A percentile compares a stretch with the other conserved stretches of the same genome.
phyloP scores from a whole-genome alignment of 2,329 filamentous ascomycete genomes.

The Aspergillus persii region DNA sequence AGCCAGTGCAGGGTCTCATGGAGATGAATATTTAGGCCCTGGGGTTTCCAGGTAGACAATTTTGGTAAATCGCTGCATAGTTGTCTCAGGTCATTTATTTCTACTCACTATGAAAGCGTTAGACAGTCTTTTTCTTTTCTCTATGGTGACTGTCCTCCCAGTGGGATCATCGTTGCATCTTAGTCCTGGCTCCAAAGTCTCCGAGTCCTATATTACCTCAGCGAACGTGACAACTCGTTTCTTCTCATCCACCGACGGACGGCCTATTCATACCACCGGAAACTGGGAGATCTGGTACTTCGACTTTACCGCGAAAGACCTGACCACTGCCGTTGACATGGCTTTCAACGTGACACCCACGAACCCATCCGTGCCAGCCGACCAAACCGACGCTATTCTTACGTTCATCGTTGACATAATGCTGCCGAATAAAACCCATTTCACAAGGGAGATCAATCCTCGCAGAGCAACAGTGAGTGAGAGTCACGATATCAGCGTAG shows the following conservation, averaged over 20 bases:
- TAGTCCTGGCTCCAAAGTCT: not conserved
- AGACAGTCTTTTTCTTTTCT: not conserved
- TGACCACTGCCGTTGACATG: not conserved
- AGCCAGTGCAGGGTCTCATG: not conserved
- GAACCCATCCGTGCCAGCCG: not conserved
- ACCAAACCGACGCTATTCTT: not conserved
- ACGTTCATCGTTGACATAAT: not conserved
- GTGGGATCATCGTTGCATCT: not conserved
- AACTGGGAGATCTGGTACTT: not conserved
- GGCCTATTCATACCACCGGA: not conserved
- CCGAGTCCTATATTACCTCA: not conserved
- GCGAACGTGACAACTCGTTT: not conserved
- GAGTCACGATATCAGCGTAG: not conserved
- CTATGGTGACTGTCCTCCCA: not conserved
- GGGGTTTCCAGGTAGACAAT: not conserved
- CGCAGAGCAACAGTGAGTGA: not conserved
- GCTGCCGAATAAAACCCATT: not conserved
- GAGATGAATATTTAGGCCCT: not conserved
- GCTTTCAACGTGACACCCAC: not conserved
- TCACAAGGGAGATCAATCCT: not conserved
- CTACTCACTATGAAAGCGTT: no score
- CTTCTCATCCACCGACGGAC: not conserved
- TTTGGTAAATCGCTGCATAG: no score
- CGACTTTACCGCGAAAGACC: not conserved
- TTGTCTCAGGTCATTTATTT: no score